Evolutionary conservation across 2,329 filamentous ascomycete genomes (phyloP).

Genomic region (Pleurostoma richardsiae): DNA sequence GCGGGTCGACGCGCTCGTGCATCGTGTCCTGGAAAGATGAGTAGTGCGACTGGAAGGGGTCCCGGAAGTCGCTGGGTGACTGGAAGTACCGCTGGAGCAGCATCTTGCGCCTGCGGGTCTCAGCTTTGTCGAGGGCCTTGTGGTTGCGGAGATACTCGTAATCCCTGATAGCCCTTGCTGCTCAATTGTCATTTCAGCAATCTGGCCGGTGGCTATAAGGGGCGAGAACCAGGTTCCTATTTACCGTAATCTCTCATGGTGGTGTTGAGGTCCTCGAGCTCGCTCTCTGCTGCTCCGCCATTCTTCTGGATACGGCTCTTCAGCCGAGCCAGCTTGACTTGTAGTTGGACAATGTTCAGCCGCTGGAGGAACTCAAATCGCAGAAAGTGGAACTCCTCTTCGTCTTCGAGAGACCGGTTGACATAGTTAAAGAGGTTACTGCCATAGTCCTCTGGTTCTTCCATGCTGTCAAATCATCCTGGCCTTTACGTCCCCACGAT

Average conservation of each 20-base stretch:
- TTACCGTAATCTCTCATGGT: constrained; percentile 1
- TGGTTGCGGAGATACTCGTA: constrained; percentile 1
- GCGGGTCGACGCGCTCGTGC: neutral
- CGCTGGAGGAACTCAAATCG: constrained; percentile 8
- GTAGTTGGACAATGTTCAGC: constrained; percentile 4
- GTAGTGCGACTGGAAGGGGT: constrained; percentile 7
- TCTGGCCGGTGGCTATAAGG: neutral
- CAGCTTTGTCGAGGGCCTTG: neutral
- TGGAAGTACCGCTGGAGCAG: constrained; percentile 5
- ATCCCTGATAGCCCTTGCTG: constrained; percentile 3
- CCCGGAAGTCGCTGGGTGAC: neutral
- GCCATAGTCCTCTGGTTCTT: too few species aligned
- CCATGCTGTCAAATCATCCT: too few species aligned
- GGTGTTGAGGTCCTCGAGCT: neutral
- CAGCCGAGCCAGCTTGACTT: constrained; percentile 1
- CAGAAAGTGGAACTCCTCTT: constrained; percentile 9
- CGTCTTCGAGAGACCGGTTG: constrained; percentile 3
- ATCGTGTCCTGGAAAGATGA: constrained; percentile 1
- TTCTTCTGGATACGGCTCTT: neutral
- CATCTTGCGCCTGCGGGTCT: constrained; percentile 3
- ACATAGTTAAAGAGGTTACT: constrained; percentile 3
- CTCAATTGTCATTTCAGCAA: neutral
- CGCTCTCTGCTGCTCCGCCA: neutral
- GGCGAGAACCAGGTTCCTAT: neutral
- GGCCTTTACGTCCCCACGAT: too few species aligned